These are phyloP conservation scores for Gaeumannomyces sp. DNA, from an alignment of 2,329 filamentous ascomycete species.

Conservation along the genomic window DNA sequence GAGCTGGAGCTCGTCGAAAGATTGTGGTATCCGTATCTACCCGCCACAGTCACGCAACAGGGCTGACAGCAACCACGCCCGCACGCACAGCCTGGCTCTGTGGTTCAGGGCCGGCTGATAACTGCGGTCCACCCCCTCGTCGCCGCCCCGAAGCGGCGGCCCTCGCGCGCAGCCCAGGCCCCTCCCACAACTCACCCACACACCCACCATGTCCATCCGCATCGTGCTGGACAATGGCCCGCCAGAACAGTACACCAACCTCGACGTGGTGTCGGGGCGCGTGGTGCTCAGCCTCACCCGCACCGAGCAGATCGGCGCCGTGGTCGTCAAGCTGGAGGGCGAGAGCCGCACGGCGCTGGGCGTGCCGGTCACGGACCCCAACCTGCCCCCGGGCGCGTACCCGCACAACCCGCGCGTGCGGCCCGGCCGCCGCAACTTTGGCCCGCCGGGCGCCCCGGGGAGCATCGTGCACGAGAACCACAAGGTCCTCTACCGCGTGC, in stretches of 20 bases:
- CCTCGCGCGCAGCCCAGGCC: too few relatives aligned
- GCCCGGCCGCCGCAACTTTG: conserved; percentile 15
- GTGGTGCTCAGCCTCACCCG: conserved; percentile 53
- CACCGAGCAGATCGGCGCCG: conserved; percentile 63
- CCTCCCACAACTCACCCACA: neutral
- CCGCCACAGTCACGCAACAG: neutral
- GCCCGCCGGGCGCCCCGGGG: conserved; percentile 21
- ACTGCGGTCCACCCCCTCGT: neutral
- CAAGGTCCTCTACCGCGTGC: conserved; percentile 69
- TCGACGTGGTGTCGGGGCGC: conserved; percentile 64
- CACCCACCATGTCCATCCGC: conserved; percentile 54
- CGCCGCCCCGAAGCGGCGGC: too few relatives aligned
- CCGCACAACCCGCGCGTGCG: conserved; percentile 26
- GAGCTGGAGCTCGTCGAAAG: neutral
- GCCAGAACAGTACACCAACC: conserved; percentile 71
- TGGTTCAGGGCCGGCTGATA: neutral
- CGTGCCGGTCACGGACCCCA: conserved; percentile 35
- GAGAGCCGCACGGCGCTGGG: conserved; percentile 64
- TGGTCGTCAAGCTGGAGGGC: conserved; percentile 78
- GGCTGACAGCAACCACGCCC: neutral
- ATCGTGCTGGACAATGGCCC: conserved; percentile 57
- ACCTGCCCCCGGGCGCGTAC: conserved; percentile 29
- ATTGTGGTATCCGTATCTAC: neutral
- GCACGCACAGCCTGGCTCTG: neutral
- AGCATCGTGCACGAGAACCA: conserved; percentile 51